A percentile compares a stretch with the other conserved stretches of the same genome.
These are phyloP conservation scores for Trichophyton equinum DNA, from an alignment of 2,329 filamentous ascomycete species.

Conservation along the genomic window DNA sequence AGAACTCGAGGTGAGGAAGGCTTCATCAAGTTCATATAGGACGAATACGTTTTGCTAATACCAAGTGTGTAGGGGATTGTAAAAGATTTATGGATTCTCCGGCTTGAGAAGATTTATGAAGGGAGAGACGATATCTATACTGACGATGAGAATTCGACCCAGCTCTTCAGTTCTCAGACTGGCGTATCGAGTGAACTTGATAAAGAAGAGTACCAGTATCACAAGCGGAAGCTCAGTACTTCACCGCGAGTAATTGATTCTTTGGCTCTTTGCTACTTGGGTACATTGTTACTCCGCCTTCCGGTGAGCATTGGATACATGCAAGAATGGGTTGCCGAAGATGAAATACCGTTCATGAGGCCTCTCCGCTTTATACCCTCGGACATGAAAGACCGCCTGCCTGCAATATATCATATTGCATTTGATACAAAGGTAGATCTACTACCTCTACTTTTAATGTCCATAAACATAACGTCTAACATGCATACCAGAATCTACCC, in stretches of 20 bases:
- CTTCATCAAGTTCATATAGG: not conserved
- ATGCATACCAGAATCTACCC: constrained; percentile 25
- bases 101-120: constrained; percentile 46
- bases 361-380: constrained; percentile 39
- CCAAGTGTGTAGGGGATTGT: constrained; percentile 44
- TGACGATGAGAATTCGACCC: constrained; percentile 27
- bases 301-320: constrained; percentile 67
- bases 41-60: constrained; percentile 1
- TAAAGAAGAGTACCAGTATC: constrained; percentile 23
- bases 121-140: constrained; percentile 30
- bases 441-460: not conserved
- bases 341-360: constrained; percentile 58
- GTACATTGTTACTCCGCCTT: constrained; percentile 58
- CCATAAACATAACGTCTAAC: constrained; percentile 19
- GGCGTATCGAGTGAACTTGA: constrained; percentile 36
- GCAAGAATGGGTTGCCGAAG: constrained; percentile 50
- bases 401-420: constrained; percentile 28
- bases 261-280: constrained; percentile 68
- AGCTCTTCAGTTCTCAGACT: constrained; percentile 49
- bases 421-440: constrained; percentile 30
- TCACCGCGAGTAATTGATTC: constrained; percentile 61
- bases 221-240: constrained; percentile 23
- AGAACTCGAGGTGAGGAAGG: constrained; percentile 53
- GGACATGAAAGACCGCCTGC: constrained; percentile 35
- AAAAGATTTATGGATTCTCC: constrained; percentile 72